phyloP scores from a whole-genome alignment of 2,329 filamentous ascomycete species.

The Claviceps arundinis region DNA sequence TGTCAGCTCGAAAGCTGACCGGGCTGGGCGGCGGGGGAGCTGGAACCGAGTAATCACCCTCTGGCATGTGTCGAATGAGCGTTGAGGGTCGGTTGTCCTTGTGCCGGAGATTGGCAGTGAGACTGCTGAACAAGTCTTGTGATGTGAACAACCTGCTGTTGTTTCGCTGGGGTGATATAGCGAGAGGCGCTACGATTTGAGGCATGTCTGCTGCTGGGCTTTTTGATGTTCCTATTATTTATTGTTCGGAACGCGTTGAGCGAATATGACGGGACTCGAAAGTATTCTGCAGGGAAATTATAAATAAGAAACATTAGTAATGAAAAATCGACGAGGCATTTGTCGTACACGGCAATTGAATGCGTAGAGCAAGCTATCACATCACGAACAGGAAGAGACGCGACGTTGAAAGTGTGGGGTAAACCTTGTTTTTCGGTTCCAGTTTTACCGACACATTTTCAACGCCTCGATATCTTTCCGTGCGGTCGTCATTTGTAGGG shows the following conservation, averaged over 20 bases:
- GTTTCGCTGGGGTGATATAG: conserved; percentile 33
- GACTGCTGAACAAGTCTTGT: conserved; percentile 39
- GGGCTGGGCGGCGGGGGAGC: conserved; percentile 52
- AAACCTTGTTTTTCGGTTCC: not conserved
- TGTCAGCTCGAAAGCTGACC: conserved; percentile 44
- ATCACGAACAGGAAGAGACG: not conserved
- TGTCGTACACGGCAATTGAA: not conserved
- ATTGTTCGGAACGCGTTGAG: not conserved
- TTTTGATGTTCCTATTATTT: not conserved
- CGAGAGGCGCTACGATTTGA: conserved; percentile 29
- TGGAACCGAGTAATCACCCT: conserved; percentile 50
- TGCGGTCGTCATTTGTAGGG: no score
- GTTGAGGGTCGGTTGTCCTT: conserved; percentile 27
- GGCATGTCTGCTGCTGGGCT: conserved; percentile 14
- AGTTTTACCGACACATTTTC: no score
- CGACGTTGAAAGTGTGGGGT: not conserved
- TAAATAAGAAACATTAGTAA: not conserved
- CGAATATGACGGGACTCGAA: not conserved
- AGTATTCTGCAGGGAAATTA: not conserved
- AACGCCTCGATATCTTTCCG: no score
- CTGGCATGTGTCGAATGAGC: conserved; percentile 37
- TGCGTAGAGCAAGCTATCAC: not conserved
- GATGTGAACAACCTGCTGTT: conserved; percentile 29
- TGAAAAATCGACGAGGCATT: not conserved
- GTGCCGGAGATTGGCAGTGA: conserved; percentile 37